These are phyloP conservation scores for Pontederia crassipes DNA, from an alignment of 176 grass and related monocot genomes.

Conservation along the genomic window DNA sequence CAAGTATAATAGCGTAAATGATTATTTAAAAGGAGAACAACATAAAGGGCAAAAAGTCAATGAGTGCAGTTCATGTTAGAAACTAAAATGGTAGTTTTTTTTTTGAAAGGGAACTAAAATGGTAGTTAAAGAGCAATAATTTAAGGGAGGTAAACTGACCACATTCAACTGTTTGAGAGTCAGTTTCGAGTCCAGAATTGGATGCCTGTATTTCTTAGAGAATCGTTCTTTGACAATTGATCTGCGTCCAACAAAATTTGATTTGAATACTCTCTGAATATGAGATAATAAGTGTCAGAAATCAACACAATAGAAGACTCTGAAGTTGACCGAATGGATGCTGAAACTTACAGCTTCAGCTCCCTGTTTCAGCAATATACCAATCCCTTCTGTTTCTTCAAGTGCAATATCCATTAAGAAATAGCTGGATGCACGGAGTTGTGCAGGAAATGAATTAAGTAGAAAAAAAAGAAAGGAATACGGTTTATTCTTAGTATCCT, in stretches of 20 bases:
- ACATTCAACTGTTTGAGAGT: constrained; percentile 74
- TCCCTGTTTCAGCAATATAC: constrained; percentile 74
- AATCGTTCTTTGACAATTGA: constrained; percentile 84
- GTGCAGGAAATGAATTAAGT: background rate
- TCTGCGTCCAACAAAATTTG: constrained; percentile 51
- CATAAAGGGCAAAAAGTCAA: too few relatives aligned
- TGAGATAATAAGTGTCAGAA: constrained; percentile 26
- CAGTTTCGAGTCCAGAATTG: constrained; percentile 67
- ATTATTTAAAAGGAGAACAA: too few relatives aligned
- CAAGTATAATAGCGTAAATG: too few relatives aligned
- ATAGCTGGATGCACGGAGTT: too few relatives aligned
- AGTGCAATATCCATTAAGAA: constrained; percentile 38
- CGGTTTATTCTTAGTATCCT: too few relatives aligned
- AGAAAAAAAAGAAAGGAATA: background rate
- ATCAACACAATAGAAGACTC: constrained; percentile 12
- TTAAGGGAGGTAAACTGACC: constrained; percentile 25
- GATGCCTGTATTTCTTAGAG: constrained; percentile 83
- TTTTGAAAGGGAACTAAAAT: too few relatives aligned
- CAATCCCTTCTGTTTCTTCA: constrained; percentile 35
- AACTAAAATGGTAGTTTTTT: too few relatives aligned
- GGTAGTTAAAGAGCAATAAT: too few relatives aligned
- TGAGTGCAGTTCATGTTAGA: too few relatives aligned
- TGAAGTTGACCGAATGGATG: background rate
- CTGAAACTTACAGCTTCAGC: constrained; percentile 66
- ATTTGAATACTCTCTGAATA: constrained; percentile 68